Evolutionary conservation across 495 filamentous ascomycete genomes (phyloP), one percentile per base, ranked within the genome.

Genomic region (Podospora sp.): DNA sequence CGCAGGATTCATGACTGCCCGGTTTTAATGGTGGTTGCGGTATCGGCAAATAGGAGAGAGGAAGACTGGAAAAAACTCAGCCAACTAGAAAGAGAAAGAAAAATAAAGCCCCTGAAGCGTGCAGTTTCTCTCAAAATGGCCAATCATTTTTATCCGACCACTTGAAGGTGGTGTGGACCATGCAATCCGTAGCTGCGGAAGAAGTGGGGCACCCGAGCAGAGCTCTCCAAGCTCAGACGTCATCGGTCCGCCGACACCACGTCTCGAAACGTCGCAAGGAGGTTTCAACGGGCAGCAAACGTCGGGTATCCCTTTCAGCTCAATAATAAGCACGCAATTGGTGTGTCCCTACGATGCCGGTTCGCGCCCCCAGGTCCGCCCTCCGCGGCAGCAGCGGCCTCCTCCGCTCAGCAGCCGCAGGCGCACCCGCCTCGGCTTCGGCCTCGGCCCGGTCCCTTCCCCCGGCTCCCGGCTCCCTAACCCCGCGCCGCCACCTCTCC

Each of bases 401-500:
- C 14, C 36, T 63, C 46, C 60, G 60, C 12, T 5, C 40, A 24
- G 20, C 25, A 24, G 8, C 61, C 14, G 40, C 21, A 20, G 36
- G 9, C 22, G 24, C 18, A 2, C 18, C 16, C 40, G 40, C 40
- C 4, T 12, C 40, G 9, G 40, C 40, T 46, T 46, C 40, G 40
- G 40, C 40, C 2, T 18, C 40, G 40, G 16, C 5, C 40, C 40
- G 11, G 40, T 4, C 40, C 40, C 2, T 46, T 2, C 9, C 24
- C n/a, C 60, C 12, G 20, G 22, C 25, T 8, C 35, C 50, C 18
- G 9, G 51, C 16, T 22, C 27, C 20, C 25, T 57, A 0, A 49
- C 65, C 7, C 46, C 33, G 2, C 60, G 67, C 50, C 72, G 76
- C 26, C 69, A 73, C 75, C 79, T 78, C 51, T 83, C 82, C 57